Conservation (phyloP, 139 green algal genomes). For the Asterochloris erici region DNA sequence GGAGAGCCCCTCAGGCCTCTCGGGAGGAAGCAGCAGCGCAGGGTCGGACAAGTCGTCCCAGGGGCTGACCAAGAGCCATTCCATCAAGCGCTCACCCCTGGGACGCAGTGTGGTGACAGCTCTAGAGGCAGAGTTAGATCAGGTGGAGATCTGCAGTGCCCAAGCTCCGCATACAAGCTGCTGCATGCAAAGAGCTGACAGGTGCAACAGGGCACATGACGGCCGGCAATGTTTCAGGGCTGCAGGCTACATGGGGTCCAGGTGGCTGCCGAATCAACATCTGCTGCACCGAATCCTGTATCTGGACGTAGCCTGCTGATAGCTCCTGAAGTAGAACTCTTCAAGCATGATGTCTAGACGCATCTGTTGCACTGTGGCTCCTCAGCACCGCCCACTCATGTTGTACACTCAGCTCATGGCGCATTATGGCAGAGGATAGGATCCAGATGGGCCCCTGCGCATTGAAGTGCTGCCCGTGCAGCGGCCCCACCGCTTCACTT, state of each 20-base stretch:
- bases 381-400: no score
- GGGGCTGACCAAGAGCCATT: background rate
- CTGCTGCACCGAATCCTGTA: background rate
- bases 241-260: background rate
- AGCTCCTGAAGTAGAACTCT: background rate
- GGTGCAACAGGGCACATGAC: no score
- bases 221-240: background rate
- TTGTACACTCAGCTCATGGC: no score
- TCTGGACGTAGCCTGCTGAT: constrained; percentile 2
- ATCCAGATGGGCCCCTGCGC: no score
- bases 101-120: constrained; percentile 49
- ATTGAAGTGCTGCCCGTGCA: no score
- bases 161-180: background rate
- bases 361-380: no score
- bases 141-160: constrained; percentile 5
- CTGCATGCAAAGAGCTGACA: no score
- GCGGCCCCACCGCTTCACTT: no score
- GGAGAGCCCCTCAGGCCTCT: constrained; percentile 5
- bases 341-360: no score
- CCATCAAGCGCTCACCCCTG: constrained; percentile 37
- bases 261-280: background rate
- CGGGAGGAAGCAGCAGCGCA: background rate
- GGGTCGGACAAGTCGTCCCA: background rate
- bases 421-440: no score
- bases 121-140: constrained; percentile 48